phyloP scores from a whole-genome alignment of 1,284 basidiomycete species.

The Pisolithus thermaeus region DNA sequence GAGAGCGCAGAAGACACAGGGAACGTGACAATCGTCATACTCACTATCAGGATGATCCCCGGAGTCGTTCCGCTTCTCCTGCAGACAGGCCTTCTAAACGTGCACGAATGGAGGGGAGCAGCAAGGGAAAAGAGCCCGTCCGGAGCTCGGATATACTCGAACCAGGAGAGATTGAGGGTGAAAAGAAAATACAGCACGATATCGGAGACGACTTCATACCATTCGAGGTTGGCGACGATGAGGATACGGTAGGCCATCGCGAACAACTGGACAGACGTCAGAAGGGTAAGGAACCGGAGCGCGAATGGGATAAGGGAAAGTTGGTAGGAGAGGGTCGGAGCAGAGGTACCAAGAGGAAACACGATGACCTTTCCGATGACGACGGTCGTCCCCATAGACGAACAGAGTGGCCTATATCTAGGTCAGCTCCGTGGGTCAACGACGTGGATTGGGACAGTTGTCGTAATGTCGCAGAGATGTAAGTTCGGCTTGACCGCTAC shows the following conservation, averaged over 20 bases:
- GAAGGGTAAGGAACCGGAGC: conserved; percentile 27
- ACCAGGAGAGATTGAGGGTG: conserved; percentile 8
- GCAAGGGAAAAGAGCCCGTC: conserved; percentile 16
- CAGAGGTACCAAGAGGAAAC: conserved; percentile 36
- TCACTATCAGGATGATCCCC: background rate
- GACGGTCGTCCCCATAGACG: conserved; percentile 36
- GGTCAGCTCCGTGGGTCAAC: conserved; percentile 74
- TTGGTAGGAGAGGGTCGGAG: conserved; percentile 19
- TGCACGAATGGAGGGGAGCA: conserved; percentile 3
- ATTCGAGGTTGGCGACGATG: conserved; percentile 37
- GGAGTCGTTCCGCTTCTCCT: conserved; percentile 11
- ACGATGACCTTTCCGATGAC: conserved; percentile 39
- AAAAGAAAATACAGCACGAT: conserved; percentile 21
- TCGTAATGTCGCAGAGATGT: conserved; percentile 79
- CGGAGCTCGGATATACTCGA: conserved; percentile 3
- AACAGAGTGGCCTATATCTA: conserved; percentile 44
- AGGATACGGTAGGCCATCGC: conserved; percentile 17
- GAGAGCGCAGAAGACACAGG: conserved; percentile 4
- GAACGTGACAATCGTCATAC: background rate
- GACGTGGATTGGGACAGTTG: conserved; percentile 78
- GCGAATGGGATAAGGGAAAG: conserved; percentile 42
- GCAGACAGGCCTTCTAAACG: conserved; percentile 14
- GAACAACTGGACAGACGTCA: conserved; percentile 17
- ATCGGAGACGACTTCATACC: conserved; percentile 58
- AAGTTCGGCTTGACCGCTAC: conserved; percentile 22